Evolutionary conservation across 2,329 filamentous ascomycete species (phyloP), one percentile per base, ranked within the genome.

Genomic region (Colletotrichum karsti): DNA sequence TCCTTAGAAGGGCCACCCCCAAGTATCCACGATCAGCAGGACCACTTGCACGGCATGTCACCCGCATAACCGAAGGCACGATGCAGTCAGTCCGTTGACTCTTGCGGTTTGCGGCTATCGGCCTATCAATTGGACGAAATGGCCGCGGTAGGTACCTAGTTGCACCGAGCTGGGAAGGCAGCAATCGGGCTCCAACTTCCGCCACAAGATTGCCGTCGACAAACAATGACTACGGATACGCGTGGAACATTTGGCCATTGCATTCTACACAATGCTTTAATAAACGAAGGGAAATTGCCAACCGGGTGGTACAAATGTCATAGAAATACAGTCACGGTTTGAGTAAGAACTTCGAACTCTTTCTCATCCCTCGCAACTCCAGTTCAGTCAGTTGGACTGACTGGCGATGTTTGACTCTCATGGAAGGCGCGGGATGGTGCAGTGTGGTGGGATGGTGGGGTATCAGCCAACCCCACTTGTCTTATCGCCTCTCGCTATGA

Each of bases 81-180:
- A 54, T 33, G 37, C 37, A 37, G 20, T 33, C n/a, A 57, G 51
- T 39, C 44, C 42, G 28, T 30, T 61, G 28, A 26, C 20, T 15
- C 28, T 42, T 64, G 28, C 18, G n/a, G 35, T 41, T 41, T 58
- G 60, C 53, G 59, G 60, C 48, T 59, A 51, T 59, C 63, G 58
- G 63, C 39, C 63, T 63, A 63, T 67, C 57, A 39, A 68, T 63
- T 8, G 18, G 33, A 59, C 63, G 63, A 69, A 58, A 48, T 26
- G 39, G 35, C 54, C 48, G 66, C 55, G 41, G 54, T 37, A 62
- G 20, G 55, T 35, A 35, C 44, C 62, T 37, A 62, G 20, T 60
- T 35, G 42, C 44, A 54, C 63, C 55, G 46, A 61, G 9, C n/a
- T 55, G 28, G 20, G 18, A 44, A 50, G 41, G n/a, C 12, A 56